Percentiles rank a stretch among this genome's conserved stretches.
Conservation (phyloP, 805 yeast species). For the Wickerhamiella siamensis region DNA sequence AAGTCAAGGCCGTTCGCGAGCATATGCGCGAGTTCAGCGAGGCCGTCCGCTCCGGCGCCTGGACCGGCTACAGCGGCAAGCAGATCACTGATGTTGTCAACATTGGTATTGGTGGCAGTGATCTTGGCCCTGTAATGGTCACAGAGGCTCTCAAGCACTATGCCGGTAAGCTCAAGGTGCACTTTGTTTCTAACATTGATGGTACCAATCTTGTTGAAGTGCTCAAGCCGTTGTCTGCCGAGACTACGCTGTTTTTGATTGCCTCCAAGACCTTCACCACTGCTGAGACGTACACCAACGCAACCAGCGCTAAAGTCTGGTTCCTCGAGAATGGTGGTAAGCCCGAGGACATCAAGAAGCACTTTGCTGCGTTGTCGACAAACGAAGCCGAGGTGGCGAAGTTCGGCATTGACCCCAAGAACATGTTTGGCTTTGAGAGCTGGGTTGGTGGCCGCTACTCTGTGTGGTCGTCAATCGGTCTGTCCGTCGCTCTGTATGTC, state of each 20-base stretch:
- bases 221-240: conserved; percentile 62
- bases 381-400: conserved; percentile 81
- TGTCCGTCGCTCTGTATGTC: conserved; percentile 85
- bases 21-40: conserved; percentile 96
- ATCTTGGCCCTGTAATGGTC: conserved; percentile 98
- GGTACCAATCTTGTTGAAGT: conserved; percentile 96
- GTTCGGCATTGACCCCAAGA: conserved; percentile 93
- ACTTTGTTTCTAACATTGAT: conserved; percentile 96
- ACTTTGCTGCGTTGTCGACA: conserved; percentile 92
- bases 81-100: conserved; percentile 85
- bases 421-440: conserved; percentile 96
- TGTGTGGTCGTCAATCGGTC: conserved; percentile 99
- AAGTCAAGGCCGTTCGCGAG: conserved; percentile 77
- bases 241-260: conserved; percentile 71
- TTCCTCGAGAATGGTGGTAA: conserved; percentile 63
- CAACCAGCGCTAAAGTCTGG: conserved; percentile 91
- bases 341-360: conserved; percentile 72
- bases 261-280: conserved; percentile 99
- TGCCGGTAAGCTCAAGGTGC: conserved; percentile 54
- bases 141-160: conserved; percentile 94
- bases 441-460: conserved; percentile 99
- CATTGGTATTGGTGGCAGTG: conserved; percentile 98
- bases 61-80: conserved; percentile 97
- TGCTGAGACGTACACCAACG: conserved; percentile 95
- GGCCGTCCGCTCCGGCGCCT: conserved; percentile 75